Conservation (phyloP, 345 rosid genomes). For the Gossypium mustelinum region DNA sequence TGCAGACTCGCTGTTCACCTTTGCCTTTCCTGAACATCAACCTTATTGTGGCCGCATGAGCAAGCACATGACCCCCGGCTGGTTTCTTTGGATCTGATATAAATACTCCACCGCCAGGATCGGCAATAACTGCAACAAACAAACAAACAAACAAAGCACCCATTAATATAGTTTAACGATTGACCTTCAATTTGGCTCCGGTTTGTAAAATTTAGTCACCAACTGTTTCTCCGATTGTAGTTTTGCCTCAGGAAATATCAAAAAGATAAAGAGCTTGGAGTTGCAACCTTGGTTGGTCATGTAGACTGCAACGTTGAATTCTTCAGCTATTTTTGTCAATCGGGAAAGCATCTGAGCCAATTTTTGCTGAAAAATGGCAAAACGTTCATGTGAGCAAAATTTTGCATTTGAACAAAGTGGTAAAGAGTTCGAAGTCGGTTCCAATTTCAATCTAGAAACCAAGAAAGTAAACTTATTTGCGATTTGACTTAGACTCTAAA, state of each 20-base stretch:
- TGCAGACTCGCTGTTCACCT: slow-evolving; percentile 83
- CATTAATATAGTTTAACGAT: no score
- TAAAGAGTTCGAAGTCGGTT: no score
- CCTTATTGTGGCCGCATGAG: slow-evolving; percentile 80
- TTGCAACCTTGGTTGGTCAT: slow-evolving; percentile 93
- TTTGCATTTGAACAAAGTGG: no score
- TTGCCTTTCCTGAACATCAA: slow-evolving; percentile 91
- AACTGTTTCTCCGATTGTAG: background rate
- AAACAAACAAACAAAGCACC: no score
- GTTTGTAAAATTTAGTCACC: background rate
- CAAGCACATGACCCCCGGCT: slow-evolving; percentile 86
- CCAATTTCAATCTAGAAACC: no score
- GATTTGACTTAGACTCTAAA: no score
- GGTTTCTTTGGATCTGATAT: slow-evolving; percentile 90
- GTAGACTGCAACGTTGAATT: slow-evolving; percentile 86
- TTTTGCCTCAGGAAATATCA: background rate
- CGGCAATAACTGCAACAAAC: slow-evolving; percentile 58
- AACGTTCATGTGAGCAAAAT: background rate
- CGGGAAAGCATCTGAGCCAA: slow-evolving; percentile 90
- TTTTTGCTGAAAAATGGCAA: slow-evolving; percentile 63
- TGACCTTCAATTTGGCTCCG: no score
- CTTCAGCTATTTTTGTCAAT: slow-evolving; percentile 80
- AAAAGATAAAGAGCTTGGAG: background rate
- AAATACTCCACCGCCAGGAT: slow-evolving; percentile 87
- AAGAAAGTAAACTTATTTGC: no score